Evolutionary conservation across 1,284 basidiomycete species (phyloP).

Genomic region (Naganishia cerealis): DNA sequence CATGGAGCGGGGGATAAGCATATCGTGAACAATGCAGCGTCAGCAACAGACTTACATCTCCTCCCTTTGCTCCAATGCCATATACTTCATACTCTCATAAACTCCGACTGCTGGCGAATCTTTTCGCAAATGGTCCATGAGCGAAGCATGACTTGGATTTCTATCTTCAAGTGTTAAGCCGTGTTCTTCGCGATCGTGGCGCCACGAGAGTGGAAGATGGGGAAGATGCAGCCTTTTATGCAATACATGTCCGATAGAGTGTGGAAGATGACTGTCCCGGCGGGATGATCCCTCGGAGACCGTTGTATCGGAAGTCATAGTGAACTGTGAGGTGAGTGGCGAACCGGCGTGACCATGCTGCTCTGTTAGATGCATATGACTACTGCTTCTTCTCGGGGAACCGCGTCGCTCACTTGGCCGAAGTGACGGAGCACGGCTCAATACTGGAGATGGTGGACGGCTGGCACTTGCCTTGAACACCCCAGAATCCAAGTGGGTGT

Average conservation of each 20-base stretch:
- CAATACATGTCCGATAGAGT: constrained; percentile 13
- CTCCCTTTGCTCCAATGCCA: constrained; percentile 67
- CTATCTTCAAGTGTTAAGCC: constrained; percentile 16
- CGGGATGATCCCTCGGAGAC: constrained; percentile 15
- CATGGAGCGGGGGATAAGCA: not conserved
- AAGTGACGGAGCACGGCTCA: constrained; percentile 27
- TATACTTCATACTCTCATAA: constrained; percentile 74
- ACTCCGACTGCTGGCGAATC: constrained; percentile 69
- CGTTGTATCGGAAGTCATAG: constrained; percentile 20
- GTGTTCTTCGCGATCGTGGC: constrained; percentile 18
- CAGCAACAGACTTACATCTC: constrained; percentile 39
- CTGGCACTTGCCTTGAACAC: constrained; percentile 39
- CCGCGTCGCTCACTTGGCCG: not conserved
- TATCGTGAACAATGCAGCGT: not conserved
- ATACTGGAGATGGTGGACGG: constrained; percentile 17
- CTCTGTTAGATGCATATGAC: constrained; percentile 6
- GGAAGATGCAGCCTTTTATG: constrained; percentile 29
- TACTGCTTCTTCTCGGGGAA: constrained; percentile 8
- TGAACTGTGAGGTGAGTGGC: constrained; percentile 16
- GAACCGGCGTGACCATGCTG: constrained; percentile 14
- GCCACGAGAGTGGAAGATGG: constrained; percentile 18
- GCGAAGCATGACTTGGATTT: constrained; percentile 41
- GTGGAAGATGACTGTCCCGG: constrained; percentile 18
- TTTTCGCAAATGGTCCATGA: constrained; percentile 48
- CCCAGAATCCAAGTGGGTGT: constrained; percentile 49